These are phyloP conservation scores for Elongisporangium anandrum DNA, from an alignment of 352 stramenopile genomes.

Conservation along the genomic window DNA sequence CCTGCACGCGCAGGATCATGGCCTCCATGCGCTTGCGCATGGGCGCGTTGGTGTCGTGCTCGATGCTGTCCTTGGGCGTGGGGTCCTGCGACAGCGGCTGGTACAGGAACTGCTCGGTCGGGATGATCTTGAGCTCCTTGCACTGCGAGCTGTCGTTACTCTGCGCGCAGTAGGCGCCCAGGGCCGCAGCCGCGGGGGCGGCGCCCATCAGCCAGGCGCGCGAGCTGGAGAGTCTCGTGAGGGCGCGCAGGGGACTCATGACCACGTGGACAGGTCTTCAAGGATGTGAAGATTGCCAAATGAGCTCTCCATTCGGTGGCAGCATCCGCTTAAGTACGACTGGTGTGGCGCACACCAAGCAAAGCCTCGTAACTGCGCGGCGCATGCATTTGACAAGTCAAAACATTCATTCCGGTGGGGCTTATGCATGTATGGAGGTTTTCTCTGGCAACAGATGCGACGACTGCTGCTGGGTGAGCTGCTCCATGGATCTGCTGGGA, in stretches of 20 bases:
- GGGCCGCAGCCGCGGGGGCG: constrained; percentile 15
- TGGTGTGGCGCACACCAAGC: not conserved
- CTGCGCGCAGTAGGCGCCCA: constrained; percentile 18
- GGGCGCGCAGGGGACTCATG: constrained; percentile 4
- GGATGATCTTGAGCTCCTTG: constrained; percentile 27
- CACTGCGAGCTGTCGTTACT: constrained; percentile 20
- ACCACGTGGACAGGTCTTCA: not conserved
- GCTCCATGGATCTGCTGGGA: too few relatives aligned
- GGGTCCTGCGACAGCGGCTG: constrained; percentile 61
- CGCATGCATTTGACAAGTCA: not conserved
- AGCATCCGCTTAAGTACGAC: not conserved
- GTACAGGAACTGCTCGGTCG: constrained; percentile 60
- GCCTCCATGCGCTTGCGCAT: constrained; percentile 78
- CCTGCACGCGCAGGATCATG: constrained; percentile 75
- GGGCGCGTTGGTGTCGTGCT: constrained; percentile 66
- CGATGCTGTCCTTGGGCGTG: constrained; percentile 52
- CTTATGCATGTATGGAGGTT: too few relatives aligned
- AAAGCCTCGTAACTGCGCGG: not conserved
- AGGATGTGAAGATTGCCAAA: not conserved
- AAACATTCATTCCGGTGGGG: too few relatives aligned
- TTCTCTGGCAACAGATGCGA: too few relatives aligned
- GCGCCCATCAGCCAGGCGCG: constrained; percentile 25
- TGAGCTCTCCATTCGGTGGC: not conserved
- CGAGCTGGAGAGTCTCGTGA: constrained; percentile 8
- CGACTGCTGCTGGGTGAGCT: too few relatives aligned